These are phyloP conservation scores for Mycena filopes DNA, from an alignment of 768 basidiomycete genomes.

Conservation along the genomic window DNA sequence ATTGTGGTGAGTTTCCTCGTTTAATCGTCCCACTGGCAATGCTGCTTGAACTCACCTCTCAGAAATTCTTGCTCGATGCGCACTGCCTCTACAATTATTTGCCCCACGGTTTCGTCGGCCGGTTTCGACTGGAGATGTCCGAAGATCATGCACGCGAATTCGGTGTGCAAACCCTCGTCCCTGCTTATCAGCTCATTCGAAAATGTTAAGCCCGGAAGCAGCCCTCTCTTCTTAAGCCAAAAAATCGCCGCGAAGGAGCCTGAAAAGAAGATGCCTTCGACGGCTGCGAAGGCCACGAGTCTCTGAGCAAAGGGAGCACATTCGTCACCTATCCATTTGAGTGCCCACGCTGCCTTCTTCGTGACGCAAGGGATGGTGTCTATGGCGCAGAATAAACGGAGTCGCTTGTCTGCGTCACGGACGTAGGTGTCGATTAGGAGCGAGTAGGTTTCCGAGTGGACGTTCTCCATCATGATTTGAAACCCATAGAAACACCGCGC, in stretches of 20 bases:
- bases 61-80: not conserved
- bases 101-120: not conserved
- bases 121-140: not conserved
- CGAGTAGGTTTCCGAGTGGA: constrained; percentile 96
- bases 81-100: not conserved
- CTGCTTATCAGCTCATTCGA: constrained; percentile 88
- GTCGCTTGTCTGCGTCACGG: constrained; percentile 77
- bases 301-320: constrained; percentile 88
- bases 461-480: constrained; percentile 98
- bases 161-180: constrained; percentile 89
- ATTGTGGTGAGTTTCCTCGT: not conserved
- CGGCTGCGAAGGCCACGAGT: constrained; percentile 91
- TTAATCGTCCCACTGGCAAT: too few relatives aligned
- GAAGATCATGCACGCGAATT: constrained; percentile 84
- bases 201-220: constrained; percentile 91
- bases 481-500: constrained; percentile 97
- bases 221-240: constrained; percentile 95
- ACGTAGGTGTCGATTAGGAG: constrained; percentile 95
- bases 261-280: constrained; percentile 96
- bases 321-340: constrained; percentile 54
- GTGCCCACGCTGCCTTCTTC: not conserved
- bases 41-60: not conserved
- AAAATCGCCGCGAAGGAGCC: constrained; percentile 94
- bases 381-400: constrained; percentile 45
- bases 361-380: not conserved